These are phyloP conservation scores for Smallanthus sonchifolius DNA, from an alignment of 129 eudicot genomes.

Conservation along the genomic window DNA sequence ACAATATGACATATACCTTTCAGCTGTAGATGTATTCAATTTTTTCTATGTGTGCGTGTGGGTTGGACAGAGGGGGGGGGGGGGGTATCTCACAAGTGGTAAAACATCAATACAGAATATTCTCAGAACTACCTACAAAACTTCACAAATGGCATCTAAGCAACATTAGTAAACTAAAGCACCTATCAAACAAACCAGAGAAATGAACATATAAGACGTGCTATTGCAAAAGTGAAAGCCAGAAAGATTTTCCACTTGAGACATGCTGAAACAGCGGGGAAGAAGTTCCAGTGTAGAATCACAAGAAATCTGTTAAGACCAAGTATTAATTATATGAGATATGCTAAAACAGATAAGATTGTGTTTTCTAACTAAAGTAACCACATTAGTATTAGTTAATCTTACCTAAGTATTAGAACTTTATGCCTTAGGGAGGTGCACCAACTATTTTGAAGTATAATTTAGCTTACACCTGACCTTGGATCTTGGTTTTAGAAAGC, in stretches of 20 bases:
- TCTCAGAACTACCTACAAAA: neutral
- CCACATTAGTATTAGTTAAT: neutral
- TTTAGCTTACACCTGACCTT: neutral
- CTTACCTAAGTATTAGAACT: constrained; percentile 1
- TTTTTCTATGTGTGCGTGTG: neutral
- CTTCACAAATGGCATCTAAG: neutral
- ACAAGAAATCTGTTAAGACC: constrained; percentile 1
- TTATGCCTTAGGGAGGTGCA: neutral
- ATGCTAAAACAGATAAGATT: constrained; percentile 1
- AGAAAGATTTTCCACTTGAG: neutral
- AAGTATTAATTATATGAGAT: neutral
- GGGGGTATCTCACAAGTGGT: too few species aligned
- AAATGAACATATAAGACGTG: neutral
- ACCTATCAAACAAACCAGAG: neutral
- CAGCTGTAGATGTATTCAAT: too few species aligned
- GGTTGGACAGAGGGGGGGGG: neutral
- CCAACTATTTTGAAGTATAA: neutral
- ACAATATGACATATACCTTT: neutral
- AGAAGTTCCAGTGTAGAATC: neutral
- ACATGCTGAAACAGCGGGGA: neutral
- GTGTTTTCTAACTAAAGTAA: neutral
- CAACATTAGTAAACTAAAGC: neutral
- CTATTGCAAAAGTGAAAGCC: neutral
- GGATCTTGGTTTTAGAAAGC: neutral
- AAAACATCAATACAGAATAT: neutral